Conservation (phyloP, 2,329 filamentous ascomycete genomes). For the Beauveria sp. region DNA sequence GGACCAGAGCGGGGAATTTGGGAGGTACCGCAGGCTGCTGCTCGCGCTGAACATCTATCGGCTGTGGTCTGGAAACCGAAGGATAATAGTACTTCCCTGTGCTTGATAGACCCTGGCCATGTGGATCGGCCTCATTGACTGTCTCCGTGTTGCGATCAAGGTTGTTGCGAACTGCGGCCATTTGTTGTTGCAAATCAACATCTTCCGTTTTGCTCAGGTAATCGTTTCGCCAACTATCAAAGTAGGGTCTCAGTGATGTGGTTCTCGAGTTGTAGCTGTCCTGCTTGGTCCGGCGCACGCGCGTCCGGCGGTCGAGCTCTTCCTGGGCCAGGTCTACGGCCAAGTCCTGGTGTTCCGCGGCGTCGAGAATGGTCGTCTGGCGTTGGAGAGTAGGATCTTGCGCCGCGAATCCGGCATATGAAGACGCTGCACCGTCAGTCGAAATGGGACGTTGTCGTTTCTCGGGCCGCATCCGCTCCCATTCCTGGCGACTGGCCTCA, state of each 20-base stretch:
- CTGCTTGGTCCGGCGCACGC: constrained; percentile 43
- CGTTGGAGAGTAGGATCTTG: constrained; percentile 55
- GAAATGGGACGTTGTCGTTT: constrained; percentile 15
- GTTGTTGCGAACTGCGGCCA: constrained; percentile 43
- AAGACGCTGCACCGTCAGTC: constrained; percentile 18
- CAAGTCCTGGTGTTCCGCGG: constrained; percentile 63
- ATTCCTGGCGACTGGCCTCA: constrained; percentile 60
- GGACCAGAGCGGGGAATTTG: constrained; percentile 17
- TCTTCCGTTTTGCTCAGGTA: constrained; percentile 26
- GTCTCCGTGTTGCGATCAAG: constrained; percentile 31
- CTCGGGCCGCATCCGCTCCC: constrained; percentile 46
- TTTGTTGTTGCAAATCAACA: constrained; percentile 40
- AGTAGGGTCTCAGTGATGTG: constrained; percentile 2
- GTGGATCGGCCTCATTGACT: constrained; percentile 13
- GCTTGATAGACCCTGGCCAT: constrained; percentile 17
- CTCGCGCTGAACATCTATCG: constrained; percentile 35
- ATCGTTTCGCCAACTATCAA: constrained; percentile 3
- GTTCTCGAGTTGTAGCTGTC: constrained; percentile 1
- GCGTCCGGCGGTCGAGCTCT: constrained; percentile 62
- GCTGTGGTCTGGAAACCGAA: constrained; percentile 43
- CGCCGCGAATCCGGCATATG: constrained; percentile 41
- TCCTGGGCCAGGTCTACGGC: constrained; percentile 69
- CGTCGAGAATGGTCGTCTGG: constrained; percentile 55
- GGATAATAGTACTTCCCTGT: constrained; percentile 46
- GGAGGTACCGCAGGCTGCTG: constrained; percentile 15